Conservation (phyloP, 1,139 yeast species). For the Pichia terricola region DNA sequence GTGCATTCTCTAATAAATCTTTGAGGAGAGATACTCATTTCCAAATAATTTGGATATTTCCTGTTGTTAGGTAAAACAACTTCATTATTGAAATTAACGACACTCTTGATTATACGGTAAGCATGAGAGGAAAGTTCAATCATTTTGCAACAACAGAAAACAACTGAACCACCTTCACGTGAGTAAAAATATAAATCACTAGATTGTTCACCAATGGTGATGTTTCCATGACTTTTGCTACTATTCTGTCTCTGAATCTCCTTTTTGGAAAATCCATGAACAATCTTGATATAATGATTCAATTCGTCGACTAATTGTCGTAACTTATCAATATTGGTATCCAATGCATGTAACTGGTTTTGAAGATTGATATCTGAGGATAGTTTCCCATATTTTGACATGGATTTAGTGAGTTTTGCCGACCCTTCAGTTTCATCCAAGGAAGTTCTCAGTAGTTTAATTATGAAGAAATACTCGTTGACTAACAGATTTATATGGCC, state of each 20-base stretch:
- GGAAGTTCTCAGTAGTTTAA: conserved; percentile 39
- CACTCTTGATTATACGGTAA: conserved; percentile 26
- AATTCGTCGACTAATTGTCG: conserved; percentile 55
- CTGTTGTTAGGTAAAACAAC: conserved; percentile 58
- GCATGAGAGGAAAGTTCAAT: conserved; percentile 43
- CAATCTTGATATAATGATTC: conserved; percentile 52
- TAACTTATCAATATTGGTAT: conserved; percentile 15
- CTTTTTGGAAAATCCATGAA: conserved; percentile 31
- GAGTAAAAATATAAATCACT: conserved; percentile 41
- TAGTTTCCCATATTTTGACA: conserved; percentile 6
- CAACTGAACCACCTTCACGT: conserved; percentile 56
- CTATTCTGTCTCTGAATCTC: conserved; percentile 10
- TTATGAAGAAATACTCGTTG: conserved; percentile 34
- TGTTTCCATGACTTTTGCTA: conserved; percentile 1
- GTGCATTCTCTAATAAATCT: conserved; percentile 58
- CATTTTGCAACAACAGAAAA: conserved; percentile 56
- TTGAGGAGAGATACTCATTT: conserved; percentile 49
- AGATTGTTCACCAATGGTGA: background rate
- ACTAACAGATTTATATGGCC: conserved; percentile 59
- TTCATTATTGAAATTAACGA: conserved; percentile 52
- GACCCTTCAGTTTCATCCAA: conserved; percentile 25
- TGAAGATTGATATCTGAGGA: conserved; percentile 1
- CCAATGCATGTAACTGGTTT: conserved; percentile 16
- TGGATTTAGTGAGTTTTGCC: conserved; percentile 1
- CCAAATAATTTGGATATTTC: conserved; percentile 62